These are phyloP conservation scores for Brassica balearica DNA, from an alignment of 441 rosid species.

Conservation along the genomic window DNA sequence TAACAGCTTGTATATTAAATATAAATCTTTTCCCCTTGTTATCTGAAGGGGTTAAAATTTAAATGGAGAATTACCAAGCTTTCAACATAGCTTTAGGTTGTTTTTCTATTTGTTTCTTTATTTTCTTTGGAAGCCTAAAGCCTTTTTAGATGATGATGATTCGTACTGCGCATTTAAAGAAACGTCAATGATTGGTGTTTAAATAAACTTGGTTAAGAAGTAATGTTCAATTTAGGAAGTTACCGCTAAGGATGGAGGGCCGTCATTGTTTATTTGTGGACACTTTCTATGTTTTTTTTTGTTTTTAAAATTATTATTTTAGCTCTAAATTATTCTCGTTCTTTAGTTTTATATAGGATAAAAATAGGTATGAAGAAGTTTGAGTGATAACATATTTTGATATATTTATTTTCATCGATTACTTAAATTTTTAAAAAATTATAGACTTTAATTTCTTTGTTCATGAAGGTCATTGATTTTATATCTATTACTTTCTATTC, in stretches of 20 bases:
- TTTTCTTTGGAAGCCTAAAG: conserved; percentile 35
- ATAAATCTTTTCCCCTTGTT: conserved; percentile 6
- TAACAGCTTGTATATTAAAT: not conserved
- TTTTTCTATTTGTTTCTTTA: not conserved
- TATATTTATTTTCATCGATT: too few relatives aligned
- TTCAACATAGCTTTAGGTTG: conserved; percentile 30
- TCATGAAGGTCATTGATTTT: too few relatives aligned
- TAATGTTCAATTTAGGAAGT: conserved; percentile 33
- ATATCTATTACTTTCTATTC: too few relatives aligned
- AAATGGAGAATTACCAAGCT: conserved; percentile 32
- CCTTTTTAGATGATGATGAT: conserved; percentile 33
- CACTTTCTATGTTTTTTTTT: conserved; percentile 20
- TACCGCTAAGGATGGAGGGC: conserved; percentile 44
- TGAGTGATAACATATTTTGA: not conserved
- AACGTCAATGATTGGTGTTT: conserved; percentile 32
- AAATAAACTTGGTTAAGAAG: conserved; percentile 33
- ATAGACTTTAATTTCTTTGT: too few relatives aligned
- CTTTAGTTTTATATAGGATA: conserved; percentile 29
- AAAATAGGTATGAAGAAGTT: conserved; percentile 25
- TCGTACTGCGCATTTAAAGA: conserved; percentile 32
- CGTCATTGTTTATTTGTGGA: conserved; percentile 42
- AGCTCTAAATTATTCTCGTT: conserved; percentile 27
- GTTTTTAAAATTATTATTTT: conserved; percentile 22
- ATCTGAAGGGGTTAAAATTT: conserved; percentile 4
- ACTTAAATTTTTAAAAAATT: too few relatives aligned